These are phyloP conservation scores for Amylocystis lapponica DNA, from an alignment of 768 basidiomycete species.

Conservation along the genomic window DNA sequence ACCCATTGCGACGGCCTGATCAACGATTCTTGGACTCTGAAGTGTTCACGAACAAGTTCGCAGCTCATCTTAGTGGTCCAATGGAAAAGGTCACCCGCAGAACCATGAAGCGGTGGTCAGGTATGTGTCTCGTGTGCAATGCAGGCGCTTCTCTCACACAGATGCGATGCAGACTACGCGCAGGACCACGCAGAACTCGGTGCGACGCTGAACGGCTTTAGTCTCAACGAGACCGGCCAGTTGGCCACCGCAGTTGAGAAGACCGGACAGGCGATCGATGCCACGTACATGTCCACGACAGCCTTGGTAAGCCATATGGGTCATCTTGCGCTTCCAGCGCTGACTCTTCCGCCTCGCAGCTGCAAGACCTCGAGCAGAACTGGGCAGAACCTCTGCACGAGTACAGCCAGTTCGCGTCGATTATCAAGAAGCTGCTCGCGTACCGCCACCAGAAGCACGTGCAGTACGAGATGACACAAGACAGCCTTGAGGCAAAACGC, in stretches of 20 bases:
- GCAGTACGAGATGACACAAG: constrained; percentile 96
- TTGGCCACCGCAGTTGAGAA: constrained; percentile 88
- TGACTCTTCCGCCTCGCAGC: constrained; percentile 34
- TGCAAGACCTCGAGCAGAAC: constrained; percentile 90
- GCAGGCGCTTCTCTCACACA: constrained; percentile 1
- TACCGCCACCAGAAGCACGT: constrained; percentile 98
- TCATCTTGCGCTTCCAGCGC: not conserved
- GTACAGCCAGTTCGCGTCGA: constrained; percentile 89
- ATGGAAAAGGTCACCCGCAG: constrained; percentile 97
- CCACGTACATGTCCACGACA: constrained; percentile 89
- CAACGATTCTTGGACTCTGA: constrained; percentile 96
- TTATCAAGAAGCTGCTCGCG: constrained; percentile 90
- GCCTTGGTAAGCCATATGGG: constrained; percentile 57
- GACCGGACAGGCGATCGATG: constrained; percentile 93
- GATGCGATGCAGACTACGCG: constrained; percentile 51
- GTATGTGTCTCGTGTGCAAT: constrained; percentile 34
- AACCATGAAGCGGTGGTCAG: constrained; percentile 91
- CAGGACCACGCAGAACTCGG: constrained; percentile 90
- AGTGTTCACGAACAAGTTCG: constrained; percentile 92
- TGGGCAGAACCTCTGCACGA: constrained; percentile 97
- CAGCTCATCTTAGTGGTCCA: constrained; percentile 81
- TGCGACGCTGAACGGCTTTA: constrained; percentile 88
- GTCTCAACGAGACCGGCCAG: constrained; percentile 73
- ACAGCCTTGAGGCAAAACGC: constrained; percentile 76
- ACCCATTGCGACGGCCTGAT: constrained; percentile 88